Conservation (phyloP, 176 grass and related monocot species). For the Lolium perenne region DNA sequence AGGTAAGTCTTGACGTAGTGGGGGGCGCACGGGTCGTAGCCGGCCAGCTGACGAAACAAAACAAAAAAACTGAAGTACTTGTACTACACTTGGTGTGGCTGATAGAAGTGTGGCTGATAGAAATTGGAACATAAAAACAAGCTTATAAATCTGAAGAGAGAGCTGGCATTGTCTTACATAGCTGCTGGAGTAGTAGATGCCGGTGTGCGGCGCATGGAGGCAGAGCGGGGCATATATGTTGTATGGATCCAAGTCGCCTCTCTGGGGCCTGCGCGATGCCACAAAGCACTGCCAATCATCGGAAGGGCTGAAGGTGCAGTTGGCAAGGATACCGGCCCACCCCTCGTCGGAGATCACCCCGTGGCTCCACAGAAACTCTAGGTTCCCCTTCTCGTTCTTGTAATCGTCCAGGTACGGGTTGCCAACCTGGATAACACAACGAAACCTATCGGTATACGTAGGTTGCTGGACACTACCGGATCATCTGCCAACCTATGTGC, state of each 20-base stretch:
- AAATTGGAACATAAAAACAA: not conserved
- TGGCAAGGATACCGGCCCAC: conserved; percentile 39
- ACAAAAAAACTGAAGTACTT: not conserved
- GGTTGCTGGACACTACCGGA: not conserved
- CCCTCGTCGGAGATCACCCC: conserved; percentile 54
- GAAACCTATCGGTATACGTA: not conserved
- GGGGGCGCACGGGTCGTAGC: conserved; percentile 48
- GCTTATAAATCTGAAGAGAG: not conserved
- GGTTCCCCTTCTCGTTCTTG: conserved; percentile 30
- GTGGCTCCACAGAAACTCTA: conserved; percentile 57
- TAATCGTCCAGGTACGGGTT: conserved; percentile 45
- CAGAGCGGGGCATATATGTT: conserved; percentile 59
- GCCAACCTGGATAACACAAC: conserved; percentile 27
- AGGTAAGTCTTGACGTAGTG: conserved; percentile 42
- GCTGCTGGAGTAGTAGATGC: conserved; percentile 7
- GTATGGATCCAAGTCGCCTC: conserved; percentile 26
- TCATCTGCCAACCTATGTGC: not conserved
- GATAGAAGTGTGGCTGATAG: not conserved
- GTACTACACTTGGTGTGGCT: not conserved
- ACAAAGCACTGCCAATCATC: conserved; percentile 26
- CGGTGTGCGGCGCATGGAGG: not conserved
- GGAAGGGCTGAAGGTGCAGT: conserved; percentile 43
- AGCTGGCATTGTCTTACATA: not conserved
- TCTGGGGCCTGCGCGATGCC: not conserved
- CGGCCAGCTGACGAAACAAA: conserved; percentile 32